A percentile compares a stretch with the other conserved stretches of the same genome.
phyloP scores from a whole-genome alignment of 2,329 filamentous ascomycete genomes.

The Claviceps sp. region DNA sequence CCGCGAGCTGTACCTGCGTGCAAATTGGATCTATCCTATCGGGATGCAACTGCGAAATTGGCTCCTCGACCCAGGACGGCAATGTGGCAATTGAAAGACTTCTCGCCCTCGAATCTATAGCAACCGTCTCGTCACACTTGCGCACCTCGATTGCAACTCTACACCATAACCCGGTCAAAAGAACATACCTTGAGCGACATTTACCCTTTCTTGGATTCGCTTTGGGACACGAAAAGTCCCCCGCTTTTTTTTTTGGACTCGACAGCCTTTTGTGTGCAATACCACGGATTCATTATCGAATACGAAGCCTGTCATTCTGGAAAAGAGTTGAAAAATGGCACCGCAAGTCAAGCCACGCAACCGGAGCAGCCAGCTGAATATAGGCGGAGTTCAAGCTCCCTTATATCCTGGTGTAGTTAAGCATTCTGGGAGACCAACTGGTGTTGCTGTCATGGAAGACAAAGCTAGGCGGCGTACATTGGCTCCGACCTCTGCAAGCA shows the following conservation, averaged over 20 bases:
- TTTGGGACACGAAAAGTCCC: not conserved
- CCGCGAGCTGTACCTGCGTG: conserved; percentile 1
- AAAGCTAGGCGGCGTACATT: conserved; percentile 4
- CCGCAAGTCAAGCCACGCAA: conserved; percentile 31
- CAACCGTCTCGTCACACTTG: conserved; percentile 2
- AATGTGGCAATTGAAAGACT: conserved; percentile 3
- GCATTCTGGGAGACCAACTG: conserved; percentile 21
- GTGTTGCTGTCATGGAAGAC: conserved; percentile 12
- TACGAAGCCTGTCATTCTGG: not conserved
- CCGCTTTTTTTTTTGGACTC: conserved; percentile 18
- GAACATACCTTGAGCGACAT: conserved; percentile 27
- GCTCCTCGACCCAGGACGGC: conserved; percentile 5
- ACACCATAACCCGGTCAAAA: conserved; percentile 13
- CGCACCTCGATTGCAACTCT: not conserved
- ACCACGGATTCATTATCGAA: conserved; percentile 5
- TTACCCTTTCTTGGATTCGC: conserved; percentile 32
- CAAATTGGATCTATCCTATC: conserved; percentile 9
- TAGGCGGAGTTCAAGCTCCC: conserved; percentile 6
- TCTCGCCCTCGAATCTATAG: not conserved
- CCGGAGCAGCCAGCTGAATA: conserved; percentile 36
- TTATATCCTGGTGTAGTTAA: not conserved
- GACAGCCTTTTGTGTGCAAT: conserved; percentile 14
- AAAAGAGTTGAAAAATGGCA: conserved; percentile 27
- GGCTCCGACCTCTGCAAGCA: conserved; percentile 4
- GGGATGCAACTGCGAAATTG: conserved; percentile 10